Evolutionary conservation across 2,329 filamentous ascomycete species (phyloP), one percentile per base, ranked within the genome.

Genomic region (Raffaelea ambrosiae): DNA sequence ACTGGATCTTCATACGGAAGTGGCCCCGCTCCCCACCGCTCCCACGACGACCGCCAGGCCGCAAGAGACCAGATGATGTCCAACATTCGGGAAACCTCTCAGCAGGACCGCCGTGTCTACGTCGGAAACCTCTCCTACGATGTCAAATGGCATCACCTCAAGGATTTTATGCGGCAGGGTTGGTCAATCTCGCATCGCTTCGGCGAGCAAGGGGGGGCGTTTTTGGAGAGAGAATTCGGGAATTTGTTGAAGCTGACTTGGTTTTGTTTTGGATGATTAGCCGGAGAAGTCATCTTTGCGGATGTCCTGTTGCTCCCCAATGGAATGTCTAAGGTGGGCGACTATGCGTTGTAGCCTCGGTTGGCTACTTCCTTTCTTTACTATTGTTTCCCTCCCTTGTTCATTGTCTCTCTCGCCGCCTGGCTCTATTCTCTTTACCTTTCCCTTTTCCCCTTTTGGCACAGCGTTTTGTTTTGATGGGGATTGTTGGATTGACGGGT

Each of bases 261-360:
- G 26, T 29, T 29, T 38, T 38, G 8, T 38, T 47, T 52, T 51
- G 54, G 45, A 55, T 56, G 48, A 47, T 63, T 71, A 97, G 93
- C 93, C 76, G 93, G 93, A 80, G 91, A 97, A 72, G 93, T 98
- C 69, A 83, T 97, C 75, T 98, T 95, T 76, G 93, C 93, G 76
- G 93, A 98, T 80, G 93, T 98, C 66, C 84, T 98, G 73, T 79
- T 95, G 71, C 89, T 98, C 84, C 93, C 93, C 66, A 98, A 98
- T 81, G 93, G 93, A 90, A 98, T 98, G 93, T 97, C 91, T 88
- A 98, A 98, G 91, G 91, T 97, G 90, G 88, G 88, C 89, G 83
- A 84, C 79, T 86, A 86, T 77, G 82, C 75, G 47, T 31, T 45
- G 78, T 90, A 85, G 86, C 81, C 83, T 71, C 83, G 85, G 84